These are phyloP conservation scores for Aureobasidium sp. DNA, from an alignment of 2,329 filamentous ascomycete genomes.

Conservation along the genomic window DNA sequence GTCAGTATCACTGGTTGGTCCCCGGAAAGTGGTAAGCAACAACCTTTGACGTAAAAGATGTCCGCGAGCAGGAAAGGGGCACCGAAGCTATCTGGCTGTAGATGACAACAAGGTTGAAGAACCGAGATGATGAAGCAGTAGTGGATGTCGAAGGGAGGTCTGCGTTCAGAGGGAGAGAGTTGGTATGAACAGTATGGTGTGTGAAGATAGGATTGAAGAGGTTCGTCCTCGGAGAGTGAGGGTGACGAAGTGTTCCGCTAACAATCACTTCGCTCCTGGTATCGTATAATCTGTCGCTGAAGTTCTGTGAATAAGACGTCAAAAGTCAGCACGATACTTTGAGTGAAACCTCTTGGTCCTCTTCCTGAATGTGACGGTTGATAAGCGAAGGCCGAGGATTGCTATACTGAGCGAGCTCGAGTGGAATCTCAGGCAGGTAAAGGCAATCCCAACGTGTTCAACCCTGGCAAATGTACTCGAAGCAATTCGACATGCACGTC, in stretches of 20 bases:
- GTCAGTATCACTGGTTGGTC: background rate
- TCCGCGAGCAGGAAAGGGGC: background rate
- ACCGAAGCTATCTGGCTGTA: background rate
- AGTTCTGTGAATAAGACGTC: background rate
- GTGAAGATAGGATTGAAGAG: background rate
- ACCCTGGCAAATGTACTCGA: too few relatives aligned
- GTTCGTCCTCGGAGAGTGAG: background rate
- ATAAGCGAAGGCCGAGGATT: background rate
- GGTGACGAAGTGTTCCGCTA: background rate
- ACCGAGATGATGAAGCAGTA: background rate
- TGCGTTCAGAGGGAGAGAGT: background rate
- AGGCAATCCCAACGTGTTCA: background rate
- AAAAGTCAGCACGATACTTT: background rate
- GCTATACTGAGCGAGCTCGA: background rate
- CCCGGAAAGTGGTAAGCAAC: background rate
- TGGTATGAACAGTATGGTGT: background rate
- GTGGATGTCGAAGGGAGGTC: background rate
- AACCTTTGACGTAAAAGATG: background rate
- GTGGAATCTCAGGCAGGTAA: background rate
- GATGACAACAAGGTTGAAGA: background rate
- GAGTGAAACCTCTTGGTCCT: background rate
- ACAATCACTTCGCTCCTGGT: background rate
- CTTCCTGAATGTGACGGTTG: background rate
- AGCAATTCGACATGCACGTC: too few relatives aligned
- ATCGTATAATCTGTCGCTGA: background rate